Percentiles rank a stretch among this genome's conserved stretches.
Conservation (phyloP, 768 basidiomycete species). For the Russula virescens region DNA sequence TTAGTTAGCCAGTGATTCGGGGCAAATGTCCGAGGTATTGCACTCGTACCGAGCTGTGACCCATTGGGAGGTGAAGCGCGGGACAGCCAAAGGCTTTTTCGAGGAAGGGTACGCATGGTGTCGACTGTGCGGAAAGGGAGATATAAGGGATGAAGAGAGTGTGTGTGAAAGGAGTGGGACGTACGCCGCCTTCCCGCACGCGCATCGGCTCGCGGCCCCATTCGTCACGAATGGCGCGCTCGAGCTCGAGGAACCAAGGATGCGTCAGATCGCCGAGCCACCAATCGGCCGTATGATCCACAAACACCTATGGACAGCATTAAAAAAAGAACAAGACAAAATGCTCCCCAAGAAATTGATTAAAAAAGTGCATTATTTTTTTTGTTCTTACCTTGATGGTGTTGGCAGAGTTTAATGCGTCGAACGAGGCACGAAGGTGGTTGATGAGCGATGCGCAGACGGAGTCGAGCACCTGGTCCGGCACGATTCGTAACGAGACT, state of each 20-base stretch:
- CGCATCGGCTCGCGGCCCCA: slow-evolving; percentile 84
- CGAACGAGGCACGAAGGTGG: slow-evolving; percentile 56
- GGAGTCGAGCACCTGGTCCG: slow-evolving; percentile 77
- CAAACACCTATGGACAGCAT: slow-evolving; percentile 47
- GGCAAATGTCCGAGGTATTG: too few species aligned
- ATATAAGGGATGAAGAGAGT: background rate
- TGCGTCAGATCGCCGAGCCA: slow-evolving; percentile 89
- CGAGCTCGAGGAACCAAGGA: slow-evolving; percentile 81
- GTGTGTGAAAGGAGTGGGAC: slow-evolving; percentile 24
- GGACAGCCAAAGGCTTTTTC: slow-evolving; percentile 89
- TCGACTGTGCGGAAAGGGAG: slow-evolving; percentile 49
- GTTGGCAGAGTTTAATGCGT: slow-evolving; percentile 60
- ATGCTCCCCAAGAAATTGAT: too few species aligned
- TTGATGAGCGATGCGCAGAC: slow-evolving; percentile 57
- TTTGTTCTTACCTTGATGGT: slow-evolving; percentile 65
- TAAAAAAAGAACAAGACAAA: too few species aligned
- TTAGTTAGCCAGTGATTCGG: too few species aligned
- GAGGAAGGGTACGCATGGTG: slow-evolving; percentile 89
- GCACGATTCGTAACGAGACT: slow-evolving; percentile 88
- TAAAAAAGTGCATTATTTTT: slow-evolving; percentile 1
- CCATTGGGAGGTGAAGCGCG: slow-evolving; percentile 91
- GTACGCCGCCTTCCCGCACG: slow-evolving; percentile 89
- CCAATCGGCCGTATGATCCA: slow-evolving; percentile 88
- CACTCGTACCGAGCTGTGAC: slow-evolving; percentile 76
- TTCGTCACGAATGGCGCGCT: slow-evolving; percentile 74